Evolutionary conservation across 176 grass and related monocot genomes (phyloP).

Genomic region (Rhynchospora tenuis): DNA sequence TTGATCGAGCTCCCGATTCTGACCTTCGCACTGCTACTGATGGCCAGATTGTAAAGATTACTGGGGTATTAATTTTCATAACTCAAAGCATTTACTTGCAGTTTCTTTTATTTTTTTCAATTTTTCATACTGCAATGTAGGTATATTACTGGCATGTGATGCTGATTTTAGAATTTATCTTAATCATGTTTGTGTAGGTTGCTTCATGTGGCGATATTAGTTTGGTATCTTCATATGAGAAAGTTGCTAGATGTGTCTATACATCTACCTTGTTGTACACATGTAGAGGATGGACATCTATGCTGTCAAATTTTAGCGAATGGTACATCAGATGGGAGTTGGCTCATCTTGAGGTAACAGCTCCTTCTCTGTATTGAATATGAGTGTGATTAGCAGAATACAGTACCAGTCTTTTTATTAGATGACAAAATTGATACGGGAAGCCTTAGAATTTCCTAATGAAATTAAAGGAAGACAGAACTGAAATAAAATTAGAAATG

Average conservation of each 20-base stretch:
- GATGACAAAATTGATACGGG: background rate
- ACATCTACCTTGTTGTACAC: slow-evolving; percentile 78
- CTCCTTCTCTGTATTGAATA: slow-evolving; percentile 4
- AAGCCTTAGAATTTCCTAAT: background rate
- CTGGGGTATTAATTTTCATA: slow-evolving; percentile 41
- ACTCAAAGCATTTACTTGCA: background rate
- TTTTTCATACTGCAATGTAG: background rate
- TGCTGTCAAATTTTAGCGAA: slow-evolving; percentile 32
- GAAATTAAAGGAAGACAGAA: background rate
- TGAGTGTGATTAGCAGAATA: background rate
- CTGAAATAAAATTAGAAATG: background rate
- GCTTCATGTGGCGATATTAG: slow-evolving; percentile 83
- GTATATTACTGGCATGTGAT: background rate
- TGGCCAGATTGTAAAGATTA: slow-evolving; percentile 87
- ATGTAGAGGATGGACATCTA: slow-evolving; percentile 44
- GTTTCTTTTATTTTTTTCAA: background rate
- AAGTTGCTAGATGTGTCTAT: slow-evolving; percentile 88
- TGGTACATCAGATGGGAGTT: slow-evolving; percentile 62
- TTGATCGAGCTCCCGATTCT: slow-evolving; percentile 40
- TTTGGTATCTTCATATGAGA: slow-evolving; percentile 92
- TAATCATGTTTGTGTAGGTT: slow-evolving; percentile 33
- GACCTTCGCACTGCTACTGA: slow-evolving; percentile 67
- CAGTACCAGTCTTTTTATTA: background rate
- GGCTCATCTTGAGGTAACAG: slow-evolving; percentile 64
- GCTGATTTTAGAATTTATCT: background rate